phyloP scores from a whole-genome alignment of 306 rosid genomes.

The Leucaena leucocephala region DNA sequence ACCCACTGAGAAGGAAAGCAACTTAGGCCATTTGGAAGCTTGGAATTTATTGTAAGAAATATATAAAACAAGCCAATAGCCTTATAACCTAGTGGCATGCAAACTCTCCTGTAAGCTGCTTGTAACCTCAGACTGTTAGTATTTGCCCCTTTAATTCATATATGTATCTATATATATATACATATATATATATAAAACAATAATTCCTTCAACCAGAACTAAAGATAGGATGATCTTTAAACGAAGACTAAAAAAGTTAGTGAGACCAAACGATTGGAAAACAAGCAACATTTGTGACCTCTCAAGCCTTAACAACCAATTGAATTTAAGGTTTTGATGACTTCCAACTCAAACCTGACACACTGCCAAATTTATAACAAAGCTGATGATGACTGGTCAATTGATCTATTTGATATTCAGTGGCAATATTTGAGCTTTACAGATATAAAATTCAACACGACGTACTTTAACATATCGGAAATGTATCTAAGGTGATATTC shows the following conservation, averaged over 20 bases:
- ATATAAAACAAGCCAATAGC: neutral
- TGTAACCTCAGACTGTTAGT: no score
- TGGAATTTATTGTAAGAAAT: slow-evolving; percentile 17
- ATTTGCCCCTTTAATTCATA: no score
- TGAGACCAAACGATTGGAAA: slow-evolving; percentile 8
- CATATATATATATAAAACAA: neutral
- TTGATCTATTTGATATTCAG: slow-evolving; percentile 15
- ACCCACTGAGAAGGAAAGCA: neutral
- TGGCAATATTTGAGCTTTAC: slow-evolving; percentile 17
- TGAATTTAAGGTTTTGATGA: slow-evolving; percentile 31
- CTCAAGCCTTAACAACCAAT: slow-evolving; percentile 33
- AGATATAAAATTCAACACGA: slow-evolving; percentile 6
- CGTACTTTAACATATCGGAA: neutral
- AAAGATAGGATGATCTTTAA: slow-evolving; percentile 28
- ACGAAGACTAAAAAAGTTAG: slow-evolving; percentile 6
- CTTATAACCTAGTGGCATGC: no score
- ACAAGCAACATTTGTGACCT: slow-evolving; percentile 44
- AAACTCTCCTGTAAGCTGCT: no score
- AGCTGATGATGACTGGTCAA: neutral
- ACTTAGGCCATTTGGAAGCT: slow-evolving; percentile 12
- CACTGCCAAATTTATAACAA: slow-evolving; percentile 38
- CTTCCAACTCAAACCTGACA: slow-evolving; percentile 37
- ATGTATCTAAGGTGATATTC: neutral
- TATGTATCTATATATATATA: no score
- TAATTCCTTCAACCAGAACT: slow-evolving; percentile 14